Base-by-base conservation (phyloP, 768 basidiomycete genomes). In the Crucibulum laeve region DNA sequence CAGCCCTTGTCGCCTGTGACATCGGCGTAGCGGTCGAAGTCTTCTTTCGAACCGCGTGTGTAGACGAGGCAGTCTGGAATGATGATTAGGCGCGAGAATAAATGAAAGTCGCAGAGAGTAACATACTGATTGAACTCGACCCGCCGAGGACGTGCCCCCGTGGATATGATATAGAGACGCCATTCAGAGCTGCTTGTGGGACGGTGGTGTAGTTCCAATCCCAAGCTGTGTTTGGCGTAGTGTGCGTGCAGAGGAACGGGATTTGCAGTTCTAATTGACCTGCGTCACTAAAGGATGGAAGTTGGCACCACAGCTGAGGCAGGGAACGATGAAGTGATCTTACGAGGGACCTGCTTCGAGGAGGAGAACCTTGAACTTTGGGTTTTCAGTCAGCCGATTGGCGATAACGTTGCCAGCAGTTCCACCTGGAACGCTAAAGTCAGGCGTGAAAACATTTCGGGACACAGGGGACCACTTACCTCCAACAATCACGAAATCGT, bases 11-110 rank as follows among this genome's bases (percentile, higher is more conserved):
- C 42, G 1, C 32, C 22, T 6, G 47, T 18, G 11, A 35, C 17
- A 15, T 10, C 19, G 15, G 46, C 46, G 28, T 22, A 44, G 14
- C 42, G 45, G 33, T 43, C 33, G 33, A 35, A 51, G 25, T 44
- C 49, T n/a, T 40, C 38, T n/a, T 7, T 25, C 7, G 42, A 40
- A 5, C 42, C 43, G 2, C 47, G 24, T 14, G 42, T 47, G 15
- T 47, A 48, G 7, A 38, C 46, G 34, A 48, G 35, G 17, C 35
- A 36, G 17, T 36, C 35, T 36, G 18, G 28, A n/a, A 30, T 8
- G 28, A 8, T n/a, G n/a, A n/a, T 30, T 30, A 30, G 28, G 28
- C 28, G 8, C 28, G 7, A 36, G 6, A 19, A 19, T 10, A 6
- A 36, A 36, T 11, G 17, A 6, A 36, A 36, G n/a, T n/a, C n/a